Evolutionary conservation across 305 asterid genomes (phyloP), one percentile per base, ranked within the genome.

Genomic region (Solanum aculeatissimum): DNA sequence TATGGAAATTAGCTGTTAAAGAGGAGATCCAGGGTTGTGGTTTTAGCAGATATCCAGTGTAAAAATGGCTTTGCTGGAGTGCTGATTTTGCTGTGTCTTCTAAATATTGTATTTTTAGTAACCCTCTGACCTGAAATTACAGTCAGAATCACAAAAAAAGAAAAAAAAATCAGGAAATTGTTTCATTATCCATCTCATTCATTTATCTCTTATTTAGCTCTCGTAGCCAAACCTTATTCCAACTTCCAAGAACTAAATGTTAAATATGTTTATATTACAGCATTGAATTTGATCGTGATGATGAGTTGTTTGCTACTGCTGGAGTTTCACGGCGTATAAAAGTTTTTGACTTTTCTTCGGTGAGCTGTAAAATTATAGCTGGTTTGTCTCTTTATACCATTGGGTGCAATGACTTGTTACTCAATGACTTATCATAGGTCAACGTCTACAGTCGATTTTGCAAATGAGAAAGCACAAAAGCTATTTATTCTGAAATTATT

Each of bases 271-370:
- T 38, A 71, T 86, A 68, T 88, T 89, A 84, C 95, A 94, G 98
- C 83, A 94, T 94, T 85, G 98, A 94, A 85, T 94, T 94, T 85
- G 95, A 93, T 86, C 92, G 97, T 63, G 95, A 94, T 85, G 97
- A 94, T 86, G 97, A 94, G 86, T 89, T 93, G 86, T 93, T 93
- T 91, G 98, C 97, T 80, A 94, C 98, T 62, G 98, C 97, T 84
- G 98, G 98, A 86, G 97, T 94, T 84, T 93, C 98, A 77, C 89
- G 98, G 81, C 89, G 95, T 58, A 91, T 94, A 82, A 94, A 94
- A 90, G 93, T 94, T 89, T 94, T 92, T 85, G 95, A 93, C 83
- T 94, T 89, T 91, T 90, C 97, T 80, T 89, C 93, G 84, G 98
- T 94, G 89, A 78, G 93, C 54, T 88, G 83, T 85, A 55, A 63